Percentiles rank a stretch among this genome's conserved stretches.
phyloP scores from a whole-genome alignment of 2,329 filamentous ascomycete genomes.

The Eurotiales sp. region DNA sequence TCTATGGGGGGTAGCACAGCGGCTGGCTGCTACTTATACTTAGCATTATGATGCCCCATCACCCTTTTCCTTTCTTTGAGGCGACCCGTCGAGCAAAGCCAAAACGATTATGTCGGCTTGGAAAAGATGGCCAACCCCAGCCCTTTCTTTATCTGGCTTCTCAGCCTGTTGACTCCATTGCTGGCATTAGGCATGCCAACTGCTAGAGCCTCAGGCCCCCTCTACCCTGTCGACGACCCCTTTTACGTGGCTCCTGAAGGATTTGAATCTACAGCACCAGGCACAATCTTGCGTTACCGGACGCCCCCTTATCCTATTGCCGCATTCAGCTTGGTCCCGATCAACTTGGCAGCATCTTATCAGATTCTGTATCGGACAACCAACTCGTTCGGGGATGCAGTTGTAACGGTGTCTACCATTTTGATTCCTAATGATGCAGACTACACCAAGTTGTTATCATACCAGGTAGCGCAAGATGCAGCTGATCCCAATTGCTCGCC shows the following conservation, averaged over 20 bases:
- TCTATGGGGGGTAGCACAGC: no score
- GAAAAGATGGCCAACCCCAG: neutral
- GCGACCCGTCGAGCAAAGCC: no score
- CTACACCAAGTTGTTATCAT: conserved; percentile 37
- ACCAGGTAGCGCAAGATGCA: conserved; percentile 35
- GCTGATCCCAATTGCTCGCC: conserved; percentile 25
- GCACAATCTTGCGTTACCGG: conserved; percentile 26
- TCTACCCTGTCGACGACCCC: conserved; percentile 23
- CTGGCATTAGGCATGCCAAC: neutral
- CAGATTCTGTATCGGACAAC: conserved; percentile 43
- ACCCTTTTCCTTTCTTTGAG: no score
- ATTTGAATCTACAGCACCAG: conserved; percentile 24
- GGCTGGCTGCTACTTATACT: no score
- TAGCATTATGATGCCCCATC: no score
- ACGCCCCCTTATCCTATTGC: conserved; percentile 23
- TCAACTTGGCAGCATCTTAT: conserved; percentile 24
- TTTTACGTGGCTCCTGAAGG: conserved; percentile 27
- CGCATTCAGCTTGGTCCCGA: conserved; percentile 18
- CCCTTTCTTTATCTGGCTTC: neutral
- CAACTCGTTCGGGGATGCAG: conserved; percentile 33
- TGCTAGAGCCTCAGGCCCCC: conserved; percentile 8
- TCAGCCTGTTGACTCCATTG: conserved; percentile 4
- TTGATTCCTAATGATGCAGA: conserved; percentile 34
- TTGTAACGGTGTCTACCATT: conserved; percentile 38
- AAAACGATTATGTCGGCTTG: no score